phyloP scores from a whole-genome alignment of 164 flowering plant species.

The Stephania cephalantha region DNA sequence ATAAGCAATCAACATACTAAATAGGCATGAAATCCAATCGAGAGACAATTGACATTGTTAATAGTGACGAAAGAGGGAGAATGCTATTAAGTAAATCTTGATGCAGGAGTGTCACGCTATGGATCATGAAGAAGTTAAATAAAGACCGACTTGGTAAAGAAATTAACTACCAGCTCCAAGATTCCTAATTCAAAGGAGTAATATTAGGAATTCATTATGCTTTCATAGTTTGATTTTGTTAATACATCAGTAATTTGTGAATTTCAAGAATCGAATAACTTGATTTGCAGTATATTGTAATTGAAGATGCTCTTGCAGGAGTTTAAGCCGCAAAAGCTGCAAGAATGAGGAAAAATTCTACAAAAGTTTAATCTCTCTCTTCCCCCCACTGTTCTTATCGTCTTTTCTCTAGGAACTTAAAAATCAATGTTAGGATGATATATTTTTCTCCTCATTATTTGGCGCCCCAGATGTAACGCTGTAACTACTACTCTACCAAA shows the following conservation, averaged over 20 bases:
- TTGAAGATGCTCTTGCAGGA: conserved; percentile 98
- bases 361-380: not conserved
- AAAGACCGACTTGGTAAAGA: conserved; percentile 32
- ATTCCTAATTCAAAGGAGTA: not conserved
- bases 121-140: too few relatives aligned
- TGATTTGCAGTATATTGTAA: conserved; percentile 68
- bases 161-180: not conserved
- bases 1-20: too few relatives aligned
- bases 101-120: too few relatives aligned
- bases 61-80: too few relatives aligned
- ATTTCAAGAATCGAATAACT: not conserved
- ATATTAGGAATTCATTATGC: not conserved
- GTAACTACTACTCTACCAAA: conserved; percentile 71
- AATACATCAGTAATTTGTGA: not conserved
- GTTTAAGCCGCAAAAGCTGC: conserved; percentile 97
- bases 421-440: not conserved
- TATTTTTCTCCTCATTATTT: not conserved
- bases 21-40: too few relatives aligned
- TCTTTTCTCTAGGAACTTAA: not conserved
- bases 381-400: not conserved
- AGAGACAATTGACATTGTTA: too few relatives aligned
- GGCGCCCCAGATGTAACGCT: conserved; percentile 77
- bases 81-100: too few relatives aligned
- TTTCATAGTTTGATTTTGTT: not conserved
- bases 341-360: conserved; percentile 61